Base-by-base conservation (phyloP, 1,284 basidiomycete species). In the Pyrrhoderma noxium region DNA sequence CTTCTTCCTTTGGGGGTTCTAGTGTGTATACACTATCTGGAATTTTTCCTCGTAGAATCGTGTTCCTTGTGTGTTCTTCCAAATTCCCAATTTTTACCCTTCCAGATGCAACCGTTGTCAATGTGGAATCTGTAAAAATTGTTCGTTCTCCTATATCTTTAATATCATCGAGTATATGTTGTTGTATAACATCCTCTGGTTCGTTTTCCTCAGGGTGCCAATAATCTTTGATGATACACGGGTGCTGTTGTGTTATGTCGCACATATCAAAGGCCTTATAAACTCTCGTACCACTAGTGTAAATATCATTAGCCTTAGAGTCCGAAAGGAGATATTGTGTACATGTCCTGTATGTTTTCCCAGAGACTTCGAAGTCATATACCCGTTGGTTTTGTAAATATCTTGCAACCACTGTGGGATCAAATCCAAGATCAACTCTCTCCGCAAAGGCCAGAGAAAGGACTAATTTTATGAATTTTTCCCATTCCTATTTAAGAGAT, bases 61-160 rank as follows among this genome's bases (percentile, higher is more conserved):
- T 44, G 8, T 21, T 39, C 13, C 14, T 25, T n/a, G 50, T 51
- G 27, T 51, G 50, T 18, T 51, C 50, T 8, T 39, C 50, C 27
- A 37, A 19, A 7, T 37, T 44, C 13, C 45, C 34, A 2, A 45
- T 43, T 2, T 4, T 22, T 5, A 51, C 50, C n/a, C 35, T 34
- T n/a, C 50, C 45, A 27, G 18, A 13, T 3, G 36, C 50, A 13
- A n/a, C 11, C 27, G 50, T 41, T 16, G 34, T 45, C 19, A 51
- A 22, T 8, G 45, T 31, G 31, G 16, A 8, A 13, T 45, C 22
- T 8, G 18, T 18, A 11, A 37, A 22, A 13, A 16, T 8, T 38
- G 37, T 27, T 23, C 2, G 11, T 3, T 8, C 27, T 14, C 16
- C 34, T 2, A 8, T 16, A 25, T 38, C 40, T 36, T n/a, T n/a